Evolutionary conservation across 2,329 filamentous ascomycete species (phyloP).

Genomic region (Pezicula radicicola): DNA sequence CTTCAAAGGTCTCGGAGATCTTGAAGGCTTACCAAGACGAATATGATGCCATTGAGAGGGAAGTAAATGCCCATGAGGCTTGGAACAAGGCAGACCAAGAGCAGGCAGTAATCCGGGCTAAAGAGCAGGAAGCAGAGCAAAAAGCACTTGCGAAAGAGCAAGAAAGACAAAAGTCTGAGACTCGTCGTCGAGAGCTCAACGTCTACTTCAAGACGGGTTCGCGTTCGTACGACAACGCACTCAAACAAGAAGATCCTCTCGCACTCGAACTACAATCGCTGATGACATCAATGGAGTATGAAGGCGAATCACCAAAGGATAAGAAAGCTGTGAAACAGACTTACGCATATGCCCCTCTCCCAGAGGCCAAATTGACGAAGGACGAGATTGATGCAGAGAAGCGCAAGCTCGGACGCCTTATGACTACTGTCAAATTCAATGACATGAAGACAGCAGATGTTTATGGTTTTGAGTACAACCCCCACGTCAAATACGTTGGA

Average conservation of each 20-base stretch:
- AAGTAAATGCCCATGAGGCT: slow-evolving; percentile 18
- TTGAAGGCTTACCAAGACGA: slow-evolving; percentile 22
- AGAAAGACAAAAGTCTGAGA: too few species aligned
- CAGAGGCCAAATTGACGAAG: slow-evolving; percentile 16
- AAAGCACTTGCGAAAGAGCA: too few species aligned
- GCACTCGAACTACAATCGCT: too few species aligned
- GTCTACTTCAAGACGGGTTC: too few species aligned
- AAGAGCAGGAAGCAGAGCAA: too few species aligned
- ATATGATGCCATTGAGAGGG: slow-evolving; percentile 20
- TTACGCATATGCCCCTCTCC: slow-evolving; percentile 17
- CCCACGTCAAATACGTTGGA: slow-evolving; percentile 53
- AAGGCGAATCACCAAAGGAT: slow-evolving; percentile 1
- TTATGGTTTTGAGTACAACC: slow-evolving; percentile 61
- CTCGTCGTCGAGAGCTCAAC: too few species aligned
- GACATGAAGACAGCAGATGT: slow-evolving; percentile 53
- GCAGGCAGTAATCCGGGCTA: too few species aligned
- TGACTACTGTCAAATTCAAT: slow-evolving; percentile 24
- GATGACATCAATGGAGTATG: background rate
- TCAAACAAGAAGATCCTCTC: too few species aligned
- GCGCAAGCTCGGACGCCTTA: slow-evolving; percentile 17
- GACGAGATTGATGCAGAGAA: slow-evolving; percentile 21
- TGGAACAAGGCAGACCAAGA: slow-evolving; percentile 14
- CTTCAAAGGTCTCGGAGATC: slow-evolving; percentile 13
- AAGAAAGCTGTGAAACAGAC: slow-evolving; percentile 3
- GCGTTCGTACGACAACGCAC: too few species aligned